These are phyloP conservation scores for Anthoceros angustus DNA, from an alignment of 225 moss, liverwort and hornwort genomes.

Conservation along the genomic window DNA sequence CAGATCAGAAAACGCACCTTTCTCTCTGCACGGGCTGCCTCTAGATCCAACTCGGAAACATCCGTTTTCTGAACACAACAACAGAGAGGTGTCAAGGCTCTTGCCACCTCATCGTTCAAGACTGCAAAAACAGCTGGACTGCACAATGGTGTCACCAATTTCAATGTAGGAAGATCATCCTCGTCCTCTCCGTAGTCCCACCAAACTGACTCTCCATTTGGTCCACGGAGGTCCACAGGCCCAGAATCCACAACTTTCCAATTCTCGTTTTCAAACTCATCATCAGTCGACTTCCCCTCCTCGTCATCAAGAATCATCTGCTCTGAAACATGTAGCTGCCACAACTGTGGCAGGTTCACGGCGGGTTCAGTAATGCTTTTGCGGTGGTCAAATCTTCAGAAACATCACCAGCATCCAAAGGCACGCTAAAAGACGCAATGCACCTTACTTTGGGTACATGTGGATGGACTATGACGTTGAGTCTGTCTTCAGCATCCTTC, in stretches of 20 bases:
- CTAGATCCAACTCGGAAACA: constrained; percentile 51
- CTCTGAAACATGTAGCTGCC: constrained; percentile 88
- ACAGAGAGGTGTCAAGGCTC: constrained; percentile 13
- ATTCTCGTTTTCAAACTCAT: constrained; percentile 14
- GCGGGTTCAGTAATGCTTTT: constrained; percentile 3
- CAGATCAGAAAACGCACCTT: constrained; percentile 28
- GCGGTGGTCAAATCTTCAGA: neutral
- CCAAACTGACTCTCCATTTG: constrained; percentile 37
- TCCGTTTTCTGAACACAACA: constrained; percentile 39
- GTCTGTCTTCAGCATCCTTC: constrained; percentile 13
- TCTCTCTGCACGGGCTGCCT: constrained; percentile 64
- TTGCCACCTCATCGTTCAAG: neutral
- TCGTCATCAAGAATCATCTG: constrained; percentile 79
- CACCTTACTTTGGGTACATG: constrained; percentile 57
- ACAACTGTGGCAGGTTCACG: constrained; percentile 28
- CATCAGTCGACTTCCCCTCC: constrained; percentile 28
- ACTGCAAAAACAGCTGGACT: neutral
- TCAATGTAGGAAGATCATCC: constrained; percentile 52
- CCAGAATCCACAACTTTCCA: constrained; percentile 15
- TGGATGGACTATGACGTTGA: constrained; percentile 43
- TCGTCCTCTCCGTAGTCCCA: constrained; percentile 27
- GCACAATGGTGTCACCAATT: constrained; percentile 5
- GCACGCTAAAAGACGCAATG: neutral
- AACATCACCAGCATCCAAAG: neutral
- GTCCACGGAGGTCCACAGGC: constrained; percentile 9